A percentile compares a stretch with the other conserved stretches of the same genome.
These are phyloP conservation scores for Cucurbita maxima DNA, from an alignment of 306 rosid genomes.

Conservation along the genomic window DNA sequence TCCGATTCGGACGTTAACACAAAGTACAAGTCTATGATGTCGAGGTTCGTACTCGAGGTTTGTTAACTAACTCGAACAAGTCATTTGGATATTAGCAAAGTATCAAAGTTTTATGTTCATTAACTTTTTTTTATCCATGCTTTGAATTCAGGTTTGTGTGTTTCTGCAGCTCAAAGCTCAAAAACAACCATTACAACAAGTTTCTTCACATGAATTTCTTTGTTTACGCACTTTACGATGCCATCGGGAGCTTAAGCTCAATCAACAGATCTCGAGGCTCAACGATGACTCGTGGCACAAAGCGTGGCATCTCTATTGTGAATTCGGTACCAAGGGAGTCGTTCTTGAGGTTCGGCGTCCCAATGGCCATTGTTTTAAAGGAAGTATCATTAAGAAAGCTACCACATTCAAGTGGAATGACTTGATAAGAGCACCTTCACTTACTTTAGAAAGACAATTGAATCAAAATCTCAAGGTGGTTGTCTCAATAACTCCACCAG, in stretches of 20 bases:
- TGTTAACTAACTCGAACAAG: background rate
- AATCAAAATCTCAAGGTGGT: conserved; percentile 32
- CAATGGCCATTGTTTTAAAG: conserved; percentile 48
- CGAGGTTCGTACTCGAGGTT: conserved; percentile 80
- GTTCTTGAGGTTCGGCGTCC: conserved; percentile 29
- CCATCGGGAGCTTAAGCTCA: conserved; percentile 65
- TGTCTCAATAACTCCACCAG: conserved; percentile 77
- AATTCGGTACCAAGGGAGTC: conserved; percentile 83
- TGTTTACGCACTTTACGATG: conserved; percentile 53
- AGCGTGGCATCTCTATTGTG: conserved; percentile 84
- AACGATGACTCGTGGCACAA: conserved; percentile 43
- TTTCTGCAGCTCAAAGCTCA: conserved; percentile 39
- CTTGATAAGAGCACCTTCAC: conserved; percentile 57
- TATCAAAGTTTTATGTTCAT: background rate
- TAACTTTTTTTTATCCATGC: background rate
- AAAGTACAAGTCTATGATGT: conserved; percentile 62
- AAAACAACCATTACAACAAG: conserved; percentile 27
- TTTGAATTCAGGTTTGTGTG: conserved; percentile 47
- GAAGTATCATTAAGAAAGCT: conserved; percentile 29
- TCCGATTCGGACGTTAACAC: conserved; percentile 53
- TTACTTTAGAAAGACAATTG: conserved; percentile 43
- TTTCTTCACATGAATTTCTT: conserved; percentile 24
- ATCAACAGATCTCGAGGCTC: conserved; percentile 35
- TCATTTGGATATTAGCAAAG: background rate
- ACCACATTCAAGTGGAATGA: conserved; percentile 58